phyloP scores from a whole-genome alignment of 805 yeast species.

The Myxozyma kluyveri region DNA sequence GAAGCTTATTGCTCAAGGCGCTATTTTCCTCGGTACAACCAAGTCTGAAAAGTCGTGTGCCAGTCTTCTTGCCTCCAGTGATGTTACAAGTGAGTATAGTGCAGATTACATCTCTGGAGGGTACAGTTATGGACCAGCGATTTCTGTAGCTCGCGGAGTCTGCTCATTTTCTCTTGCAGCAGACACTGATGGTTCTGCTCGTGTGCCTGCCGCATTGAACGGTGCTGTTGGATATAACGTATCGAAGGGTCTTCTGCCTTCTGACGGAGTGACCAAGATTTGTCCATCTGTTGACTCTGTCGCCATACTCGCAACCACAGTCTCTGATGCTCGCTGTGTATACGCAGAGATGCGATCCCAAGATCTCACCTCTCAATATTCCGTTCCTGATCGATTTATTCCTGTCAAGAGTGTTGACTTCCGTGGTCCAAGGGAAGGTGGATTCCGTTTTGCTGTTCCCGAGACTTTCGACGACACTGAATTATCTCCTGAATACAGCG shows the following conservation, averaged over 20 bases:
- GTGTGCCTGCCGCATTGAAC: constrained; percentile 21
- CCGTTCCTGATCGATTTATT: constrained; percentile 18
- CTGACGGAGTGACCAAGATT: constrained; percentile 10
- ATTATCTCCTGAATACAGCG: constrained; percentile 11
- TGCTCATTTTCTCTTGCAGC: constrained; percentile 20
- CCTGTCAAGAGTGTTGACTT: constrained; percentile 27
- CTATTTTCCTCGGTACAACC: constrained; percentile 19
- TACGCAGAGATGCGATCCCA: constrained; percentile 24
- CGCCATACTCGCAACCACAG: constrained; percentile 16
- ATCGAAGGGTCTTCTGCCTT: constrained; percentile 22
- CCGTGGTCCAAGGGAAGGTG: constrained; percentile 28
- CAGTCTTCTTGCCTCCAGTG: constrained; percentile 7
- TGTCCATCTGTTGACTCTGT: constrained; percentile 25
- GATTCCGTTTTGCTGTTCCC: constrained; percentile 26
- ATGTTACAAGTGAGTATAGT: constrained; percentile 12
- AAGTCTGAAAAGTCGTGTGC: constrained; percentile 17
- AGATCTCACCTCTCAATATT: constrained; percentile 20
- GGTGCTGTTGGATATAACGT: constrained; percentile 26
- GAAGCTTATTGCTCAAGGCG: constrained; percentile 18
- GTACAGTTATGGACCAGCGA: constrained; percentile 24
- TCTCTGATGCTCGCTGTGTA: constrained; percentile 20
- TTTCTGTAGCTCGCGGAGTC: constrained; percentile 20
- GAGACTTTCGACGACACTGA: constrained; percentile 5
- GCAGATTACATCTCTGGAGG: constrained; percentile 23
- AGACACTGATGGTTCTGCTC: constrained; percentile 27